A percentile compares a stretch with the other conserved stretches of the same genome.
These are phyloP conservation scores for Colletotrichum cereale DNA, from an alignment of 2,329 filamentous ascomycete genomes.

Conservation along the genomic window DNA sequence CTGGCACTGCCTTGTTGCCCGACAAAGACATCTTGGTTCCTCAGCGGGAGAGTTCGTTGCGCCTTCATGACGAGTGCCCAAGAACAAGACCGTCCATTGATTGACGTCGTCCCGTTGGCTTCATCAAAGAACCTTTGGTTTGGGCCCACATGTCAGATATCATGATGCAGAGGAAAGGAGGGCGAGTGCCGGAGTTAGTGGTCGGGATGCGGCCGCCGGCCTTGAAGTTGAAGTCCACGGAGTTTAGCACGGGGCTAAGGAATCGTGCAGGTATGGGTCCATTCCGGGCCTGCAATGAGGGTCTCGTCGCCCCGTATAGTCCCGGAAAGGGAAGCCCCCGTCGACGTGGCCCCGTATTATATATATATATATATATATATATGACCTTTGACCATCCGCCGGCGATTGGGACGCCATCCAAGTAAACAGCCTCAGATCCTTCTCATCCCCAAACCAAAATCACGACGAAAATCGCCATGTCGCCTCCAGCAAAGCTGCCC, in stretches of 20 bases:
- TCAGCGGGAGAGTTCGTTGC: too few relatives aligned
- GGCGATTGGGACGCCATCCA: neutral
- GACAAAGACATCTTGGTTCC: neutral
- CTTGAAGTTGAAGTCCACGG: neutral
- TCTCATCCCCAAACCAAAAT: neutral
- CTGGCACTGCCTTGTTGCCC: too few relatives aligned
- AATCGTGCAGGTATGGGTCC: neutral
- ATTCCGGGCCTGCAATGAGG: neutral
- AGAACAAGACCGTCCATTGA: neutral
- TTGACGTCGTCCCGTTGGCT: rapidly evolving
- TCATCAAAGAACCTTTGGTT: neutral
- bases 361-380: neutral
- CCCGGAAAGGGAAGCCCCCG: too few relatives aligned
- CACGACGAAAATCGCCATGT: neutral
- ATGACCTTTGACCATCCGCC: neutral
- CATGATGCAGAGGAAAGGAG: neutral
- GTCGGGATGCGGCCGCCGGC: neutral
- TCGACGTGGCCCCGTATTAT: neutral
- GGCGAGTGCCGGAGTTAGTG: neutral
- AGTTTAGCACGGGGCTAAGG: neutral
- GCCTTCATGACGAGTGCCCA: neutral
- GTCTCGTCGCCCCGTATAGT: neutral
- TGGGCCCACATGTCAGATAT: neutral
- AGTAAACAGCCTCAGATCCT: too few relatives aligned
- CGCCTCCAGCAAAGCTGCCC: slow-evolving; percentile 38